Base-by-base conservation (phyloP, 2,329 filamentous ascomycete genomes). In the Lasiodiplodia hormozganensis region DNA sequence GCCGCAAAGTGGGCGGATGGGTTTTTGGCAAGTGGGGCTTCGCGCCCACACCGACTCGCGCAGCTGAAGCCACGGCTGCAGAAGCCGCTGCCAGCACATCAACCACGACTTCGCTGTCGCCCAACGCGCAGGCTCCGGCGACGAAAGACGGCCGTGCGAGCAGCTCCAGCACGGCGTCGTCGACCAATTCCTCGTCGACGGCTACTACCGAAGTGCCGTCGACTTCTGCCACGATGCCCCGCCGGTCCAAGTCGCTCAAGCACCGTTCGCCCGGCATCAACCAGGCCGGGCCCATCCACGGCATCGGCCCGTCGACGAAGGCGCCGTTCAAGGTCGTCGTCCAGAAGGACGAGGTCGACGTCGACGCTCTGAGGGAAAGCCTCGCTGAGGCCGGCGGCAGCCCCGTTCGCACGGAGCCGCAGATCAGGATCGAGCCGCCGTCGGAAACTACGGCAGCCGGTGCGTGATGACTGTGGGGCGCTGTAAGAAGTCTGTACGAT, bases 1-100 rank as follows among this genome's bases (percentile, higher is more conserved):
- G 84, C 34, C 84, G 85, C 69, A 87, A 85, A 69, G 81, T 90
- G n/a, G 88, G 88, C 4, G 88, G 88, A 4, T 91, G 89, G 89
- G 85, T 90, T 10, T 85, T 87, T 67, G 86, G 88, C 2, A 85
- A 85, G 72, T 91, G 89, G 89, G 88, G 87, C 25, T 81, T 84
- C 21, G 83, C 84, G 4, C 86, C 77, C 40, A 66, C 71, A 67
- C 67, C 69, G 23, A 64, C 71, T n/a, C 57, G 43, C 70, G 12
- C 21, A 23, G 5, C 62, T 65, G 38, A 67, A 68, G 40, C 40
- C 53, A 31, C 60, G 8, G 60, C 47, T 64, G 60, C 58, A 62
- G 58, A 51, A 21, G 21, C 36, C 47, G 28, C 43, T 25, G 21
- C 69, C 31, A 36, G 38, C 34, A 54, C 65, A 49, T 53, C 67